These are phyloP conservation scores for Solanum tacnaense DNA, from an alignment of 257 asterid species.

Conservation along the genomic window DNA sequence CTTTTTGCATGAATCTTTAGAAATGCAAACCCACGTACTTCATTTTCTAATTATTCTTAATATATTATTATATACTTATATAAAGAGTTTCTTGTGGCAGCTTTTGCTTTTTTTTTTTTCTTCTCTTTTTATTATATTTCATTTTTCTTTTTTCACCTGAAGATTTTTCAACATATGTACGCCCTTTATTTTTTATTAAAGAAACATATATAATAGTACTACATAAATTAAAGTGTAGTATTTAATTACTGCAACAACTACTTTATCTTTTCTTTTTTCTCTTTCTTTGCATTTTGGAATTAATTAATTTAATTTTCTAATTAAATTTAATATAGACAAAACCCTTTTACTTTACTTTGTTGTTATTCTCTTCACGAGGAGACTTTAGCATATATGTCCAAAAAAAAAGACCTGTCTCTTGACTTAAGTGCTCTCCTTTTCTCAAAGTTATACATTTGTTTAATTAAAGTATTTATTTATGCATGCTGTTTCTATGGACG, in stretches of 20 bases:
- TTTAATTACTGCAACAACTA: background rate
- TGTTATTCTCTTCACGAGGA: constrained; percentile 60
- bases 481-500: constrained; percentile 13
- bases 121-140: background rate
- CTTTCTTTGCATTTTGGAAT: constrained; percentile 22
- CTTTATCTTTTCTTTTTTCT: background rate
- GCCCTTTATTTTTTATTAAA: background rate
- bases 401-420: constrained; percentile 40
- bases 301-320: background rate
- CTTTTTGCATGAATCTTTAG: constrained; percentile 57
- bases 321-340: constrained; percentile 1
- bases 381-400: constrained; percentile 28
- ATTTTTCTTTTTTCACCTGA: background rate
- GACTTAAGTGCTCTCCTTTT: constrained; percentile 55
- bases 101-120: constrained; percentile 47
- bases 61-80: background rate
- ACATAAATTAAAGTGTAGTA: background rate
- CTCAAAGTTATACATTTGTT: constrained; percentile 13
- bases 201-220: background rate
- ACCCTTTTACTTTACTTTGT: constrained; percentile 16
- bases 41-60: constrained; percentile 9
- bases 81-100: constrained; percentile 45
- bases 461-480: background rate
- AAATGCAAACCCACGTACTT: constrained; percentile 44
- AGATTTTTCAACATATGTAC: background rate